Evolutionary conservation across 306 rosid species (phyloP).

Genomic region (Rosa persica): DNA sequence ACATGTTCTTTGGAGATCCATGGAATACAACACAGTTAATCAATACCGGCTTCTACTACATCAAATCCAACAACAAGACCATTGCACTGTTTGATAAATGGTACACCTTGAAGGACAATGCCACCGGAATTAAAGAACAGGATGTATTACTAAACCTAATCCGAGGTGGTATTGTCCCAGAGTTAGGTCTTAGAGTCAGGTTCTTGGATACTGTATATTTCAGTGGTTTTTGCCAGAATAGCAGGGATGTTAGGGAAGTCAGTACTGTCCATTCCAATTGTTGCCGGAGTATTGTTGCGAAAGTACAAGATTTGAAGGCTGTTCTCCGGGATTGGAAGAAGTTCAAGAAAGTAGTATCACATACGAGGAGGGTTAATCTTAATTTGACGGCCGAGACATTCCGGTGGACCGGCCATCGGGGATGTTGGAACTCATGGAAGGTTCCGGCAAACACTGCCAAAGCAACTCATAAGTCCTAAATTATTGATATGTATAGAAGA

Average conservation of each 20-base stretch:
- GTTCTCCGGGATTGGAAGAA: constrained; percentile 69
- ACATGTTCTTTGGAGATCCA: constrained; percentile 43
- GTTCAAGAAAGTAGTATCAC: constrained; percentile 27
- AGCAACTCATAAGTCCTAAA: constrained; percentile 4
- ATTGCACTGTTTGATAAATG: constrained; percentile 58
- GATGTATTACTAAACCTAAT: constrained; percentile 56
- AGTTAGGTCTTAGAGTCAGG: constrained; percentile 56
- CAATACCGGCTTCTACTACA: constrained; percentile 78
- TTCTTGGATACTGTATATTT: constrained; percentile 69
- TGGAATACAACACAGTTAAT: constrained; percentile 40
- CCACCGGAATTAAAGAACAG: constrained; percentile 66
- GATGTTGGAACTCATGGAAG: constrained; percentile 60
- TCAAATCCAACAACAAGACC: constrained; percentile 65
- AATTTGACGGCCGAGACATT: neutral
- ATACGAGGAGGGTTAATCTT: constrained; percentile 20
- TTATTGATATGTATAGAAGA: neutral
- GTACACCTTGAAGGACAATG: constrained; percentile 53
- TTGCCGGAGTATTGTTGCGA: constrained; percentile 66
- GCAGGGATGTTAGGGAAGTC: constrained; percentile 54
- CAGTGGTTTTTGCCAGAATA: constrained; percentile 85
- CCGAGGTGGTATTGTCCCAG: constrained; percentile 29
- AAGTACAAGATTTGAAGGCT: constrained; percentile 45
- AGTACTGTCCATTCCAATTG: constrained; percentile 75
- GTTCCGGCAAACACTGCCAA: neutral
- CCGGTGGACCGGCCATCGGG: constrained; percentile 43